phyloP scores from a whole-genome alignment of 2,329 filamentous ascomycete genomes.

The Fusarium vanettenii region DNA sequence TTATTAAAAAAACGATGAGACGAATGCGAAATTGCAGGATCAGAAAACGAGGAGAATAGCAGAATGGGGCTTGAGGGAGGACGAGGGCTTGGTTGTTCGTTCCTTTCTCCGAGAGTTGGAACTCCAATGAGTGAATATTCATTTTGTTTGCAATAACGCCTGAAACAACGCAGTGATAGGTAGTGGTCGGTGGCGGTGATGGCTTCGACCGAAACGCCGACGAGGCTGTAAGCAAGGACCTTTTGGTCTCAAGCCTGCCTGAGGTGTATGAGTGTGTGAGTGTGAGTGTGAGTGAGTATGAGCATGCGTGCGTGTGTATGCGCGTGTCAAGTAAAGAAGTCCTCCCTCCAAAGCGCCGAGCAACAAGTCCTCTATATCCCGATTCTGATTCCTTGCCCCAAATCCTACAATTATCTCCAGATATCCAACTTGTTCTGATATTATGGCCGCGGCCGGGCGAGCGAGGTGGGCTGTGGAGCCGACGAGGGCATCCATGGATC shows the following conservation, averaged over 20 bases:
- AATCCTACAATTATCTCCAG: conserved; percentile 28
- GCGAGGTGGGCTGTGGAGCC: not conserved
- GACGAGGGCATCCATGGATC: not conserved
- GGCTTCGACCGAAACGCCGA: conserved; percentile 14
- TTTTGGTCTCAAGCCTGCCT: not conserved
- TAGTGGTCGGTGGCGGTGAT: conserved; percentile 1
- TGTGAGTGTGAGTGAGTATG: not conserved
- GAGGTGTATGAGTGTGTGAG: not conserved
- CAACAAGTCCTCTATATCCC: conserved; percentile 42
- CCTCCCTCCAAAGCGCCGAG: conserved; percentile 38
- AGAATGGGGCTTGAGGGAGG: not conserved
- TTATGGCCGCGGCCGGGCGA: conserved; percentile 7
- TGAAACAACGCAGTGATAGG: conserved; percentile 9
- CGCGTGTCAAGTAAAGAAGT: conserved; percentile 5
- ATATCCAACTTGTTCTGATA: conserved; percentile 21
- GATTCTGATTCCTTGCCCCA: conserved; percentile 33
- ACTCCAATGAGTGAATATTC: conserved; percentile 13
- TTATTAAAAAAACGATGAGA: not conserved
- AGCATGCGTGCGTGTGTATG: not conserved
- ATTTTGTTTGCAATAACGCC: conserved; percentile 19
- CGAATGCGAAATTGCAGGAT: not conserved
- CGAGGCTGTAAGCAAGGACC: conserved; percentile 2
- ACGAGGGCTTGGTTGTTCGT: not conserved
- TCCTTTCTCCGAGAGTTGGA: not conserved
- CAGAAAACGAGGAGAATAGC: not conserved